phyloP scores from a whole-genome alignment of 2,329 filamentous ascomycete species.

The Didymella lethalis region DNA sequence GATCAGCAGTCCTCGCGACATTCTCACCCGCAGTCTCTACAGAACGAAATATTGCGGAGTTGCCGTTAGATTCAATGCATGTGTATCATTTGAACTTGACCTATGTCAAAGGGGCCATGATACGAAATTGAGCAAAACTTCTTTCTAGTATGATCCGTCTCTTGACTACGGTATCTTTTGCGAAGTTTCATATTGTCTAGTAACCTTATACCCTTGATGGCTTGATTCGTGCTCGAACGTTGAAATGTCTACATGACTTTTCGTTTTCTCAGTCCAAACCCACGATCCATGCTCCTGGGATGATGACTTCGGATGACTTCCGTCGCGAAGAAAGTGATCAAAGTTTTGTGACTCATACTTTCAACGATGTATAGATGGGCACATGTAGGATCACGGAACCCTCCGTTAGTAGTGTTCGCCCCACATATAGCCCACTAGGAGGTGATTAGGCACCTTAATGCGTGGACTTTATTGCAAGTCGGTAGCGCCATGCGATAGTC shows the following conservation, averaged over 20 bases:
- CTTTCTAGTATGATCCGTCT: not conserved
- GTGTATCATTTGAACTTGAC: not conserved
- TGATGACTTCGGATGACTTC: not conserved
- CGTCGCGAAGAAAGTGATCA: not conserved
- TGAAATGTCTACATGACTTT: not conserved
- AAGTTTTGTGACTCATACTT: not conserved
- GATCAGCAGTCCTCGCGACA: not conserved
- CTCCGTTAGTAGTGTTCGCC: not conserved
- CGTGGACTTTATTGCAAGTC: not conserved
- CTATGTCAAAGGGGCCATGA: not conserved
- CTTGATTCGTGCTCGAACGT: not conserved
- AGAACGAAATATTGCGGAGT: not conserved
- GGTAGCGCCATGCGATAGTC: not conserved
- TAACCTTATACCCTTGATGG: not conserved
- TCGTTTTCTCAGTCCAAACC: not conserved
- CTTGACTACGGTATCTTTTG: not conserved
- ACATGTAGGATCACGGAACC: not conserved
- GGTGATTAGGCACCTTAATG: not conserved
- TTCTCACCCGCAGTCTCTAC: not conserved
- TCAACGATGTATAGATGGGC: not conserved
- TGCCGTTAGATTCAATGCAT: not conserved
- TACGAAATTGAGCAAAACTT: not conserved
- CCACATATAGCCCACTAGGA: not conserved
- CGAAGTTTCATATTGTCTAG: not conserved
- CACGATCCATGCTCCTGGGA: not conserved